Evolutionary conservation across 495 filamentous ascomycete genomes (phyloP), one percentile per base, ranked within the genome.

Genomic region (Aspergillus indologenus): DNA sequence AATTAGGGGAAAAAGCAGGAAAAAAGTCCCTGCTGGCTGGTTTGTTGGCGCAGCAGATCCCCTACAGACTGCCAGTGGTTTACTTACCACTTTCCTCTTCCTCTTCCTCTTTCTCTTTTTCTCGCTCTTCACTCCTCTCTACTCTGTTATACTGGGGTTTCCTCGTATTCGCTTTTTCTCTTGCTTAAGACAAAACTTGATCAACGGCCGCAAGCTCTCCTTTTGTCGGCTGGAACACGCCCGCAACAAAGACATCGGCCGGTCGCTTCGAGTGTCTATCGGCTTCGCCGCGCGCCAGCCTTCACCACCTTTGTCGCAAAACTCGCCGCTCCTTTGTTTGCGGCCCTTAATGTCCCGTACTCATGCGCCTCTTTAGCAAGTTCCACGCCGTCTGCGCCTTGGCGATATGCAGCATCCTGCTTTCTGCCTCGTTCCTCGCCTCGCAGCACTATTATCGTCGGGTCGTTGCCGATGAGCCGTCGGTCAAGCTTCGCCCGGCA

Each of bases 371-470:
- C 21, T 68, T 68, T 45, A 74, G 68, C 53, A 69, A 73, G 34
- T 72, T 76, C 57, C 71, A 74, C 50, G 61, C 61, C 20, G 58
- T 75, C 19, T 72, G 65, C 60, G 68, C 63, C 40, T 56, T 75
- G 20, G 68, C 69, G 18, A 70, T 62, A 6, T 69, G 68, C 52
- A 70, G 66, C n/a, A 71, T 77, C 20, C 55, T 75, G 34, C 59
- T 64, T 45, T 71, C 70, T 5, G 67, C 68, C n/a, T 74, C 67
- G 66, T 65, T 70, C 49, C 57, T 72, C 54, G 66, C 62, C 8
- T 72, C 69, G 9, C 66, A 67, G 19, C 61, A 56, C 18, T 68
- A 70, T 29, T 64, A 67, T 40, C 65, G 68, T 46, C 63, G 63
- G 43, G 60, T 68, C 0, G 62, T 66, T 22, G 45, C 70, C 1